These are phyloP conservation scores for Xylariaceae sp. DNA, from an alignment of 2,329 filamentous ascomycete species.

Conservation along the genomic window DNA sequence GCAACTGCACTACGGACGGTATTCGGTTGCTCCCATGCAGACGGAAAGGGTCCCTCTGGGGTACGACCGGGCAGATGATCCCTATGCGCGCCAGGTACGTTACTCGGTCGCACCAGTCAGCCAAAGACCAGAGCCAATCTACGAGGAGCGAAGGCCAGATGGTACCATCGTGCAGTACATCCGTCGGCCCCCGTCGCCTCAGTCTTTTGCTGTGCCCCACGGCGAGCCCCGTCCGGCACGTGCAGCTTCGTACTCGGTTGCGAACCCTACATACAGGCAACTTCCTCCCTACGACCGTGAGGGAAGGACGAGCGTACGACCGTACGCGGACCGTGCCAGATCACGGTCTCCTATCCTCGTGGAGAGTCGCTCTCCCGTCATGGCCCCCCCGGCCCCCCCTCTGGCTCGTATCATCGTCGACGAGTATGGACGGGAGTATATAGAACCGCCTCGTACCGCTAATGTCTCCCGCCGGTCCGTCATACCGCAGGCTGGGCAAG, in stretches of 20 bases:
- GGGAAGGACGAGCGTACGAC: constrained; percentile 39
- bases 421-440: constrained; percentile 73
- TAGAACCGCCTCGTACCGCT: constrained; percentile 43
- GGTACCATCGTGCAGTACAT: constrained; percentile 26
- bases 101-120: constrained; percentile 21
- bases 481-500: constrained; percentile 33
- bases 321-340: constrained; percentile 39
- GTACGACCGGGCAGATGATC: constrained; percentile 28
- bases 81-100: constrained; percentile 20
- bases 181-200: constrained; percentile 30
- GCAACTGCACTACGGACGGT: constrained; percentile 27
- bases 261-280: constrained; percentile 34
- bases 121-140: constrained; percentile 20
- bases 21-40: constrained; percentile 10
- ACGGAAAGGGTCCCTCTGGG: constrained; percentile 16
- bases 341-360: constrained; percentile 40
- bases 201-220: constrained; percentile 30
- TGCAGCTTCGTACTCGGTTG: constrained; percentile 34
- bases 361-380: constrained; percentile 38
- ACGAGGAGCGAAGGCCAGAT: constrained; percentile 25
- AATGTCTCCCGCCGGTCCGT: constrained; percentile 40
- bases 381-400: constrained; percentile 42
- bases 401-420: constrained; percentile 69
- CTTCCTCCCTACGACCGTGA: constrained; percentile 37
- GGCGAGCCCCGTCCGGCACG: constrained; percentile 30